A percentile compares a stretch with the other conserved stretches of the same genome.
Evolutionary conservation across 1,284 basidiomycete species (phyloP).

Genomic region (Singerocomus inundabilis): DNA sequence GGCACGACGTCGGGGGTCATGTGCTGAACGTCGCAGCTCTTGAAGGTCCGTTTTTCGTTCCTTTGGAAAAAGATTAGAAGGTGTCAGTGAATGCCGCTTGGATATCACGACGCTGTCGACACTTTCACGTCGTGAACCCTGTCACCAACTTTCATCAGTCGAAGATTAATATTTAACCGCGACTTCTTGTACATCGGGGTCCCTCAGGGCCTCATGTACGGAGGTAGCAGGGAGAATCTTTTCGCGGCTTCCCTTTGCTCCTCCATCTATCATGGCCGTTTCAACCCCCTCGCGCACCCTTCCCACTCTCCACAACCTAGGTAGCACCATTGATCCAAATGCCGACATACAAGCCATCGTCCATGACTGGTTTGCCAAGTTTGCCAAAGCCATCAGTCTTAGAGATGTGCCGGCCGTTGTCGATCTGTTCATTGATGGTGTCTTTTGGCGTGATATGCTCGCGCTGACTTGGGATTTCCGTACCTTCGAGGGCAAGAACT

Average conservation of each 20-base stretch:
- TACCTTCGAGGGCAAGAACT: constrained; percentile 47
- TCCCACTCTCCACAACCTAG: constrained; percentile 26
- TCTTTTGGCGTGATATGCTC: constrained; percentile 60
- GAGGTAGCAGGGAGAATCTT: not conserved
- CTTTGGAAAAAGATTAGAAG: not conserved
- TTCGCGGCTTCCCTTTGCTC: not conserved
- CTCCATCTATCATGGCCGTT: constrained; percentile 9
- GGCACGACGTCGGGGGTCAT: no score
- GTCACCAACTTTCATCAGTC: not conserved
- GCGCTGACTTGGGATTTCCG: constrained; percentile 63
- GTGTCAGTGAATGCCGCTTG: no score
- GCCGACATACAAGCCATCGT: constrained; percentile 18
- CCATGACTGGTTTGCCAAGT: constrained; percentile 24
- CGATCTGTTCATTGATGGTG: constrained; percentile 41
- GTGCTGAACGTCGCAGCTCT: no score
- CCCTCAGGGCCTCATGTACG: not conserved
- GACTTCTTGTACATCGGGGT: no score
- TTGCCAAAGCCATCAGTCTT: constrained; percentile 21
- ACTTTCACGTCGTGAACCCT: not conserved
- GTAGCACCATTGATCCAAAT: constrained; percentile 19
- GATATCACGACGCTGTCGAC: not conserved
- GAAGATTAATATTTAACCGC: not conserved
- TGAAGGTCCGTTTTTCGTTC: not conserved
- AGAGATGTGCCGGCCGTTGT: constrained; percentile 24
- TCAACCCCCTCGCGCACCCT: constrained; percentile 5